Conservation (phyloP, 495 filamentous ascomycete genomes). For the Recurvomyces mirabilis region DNA sequence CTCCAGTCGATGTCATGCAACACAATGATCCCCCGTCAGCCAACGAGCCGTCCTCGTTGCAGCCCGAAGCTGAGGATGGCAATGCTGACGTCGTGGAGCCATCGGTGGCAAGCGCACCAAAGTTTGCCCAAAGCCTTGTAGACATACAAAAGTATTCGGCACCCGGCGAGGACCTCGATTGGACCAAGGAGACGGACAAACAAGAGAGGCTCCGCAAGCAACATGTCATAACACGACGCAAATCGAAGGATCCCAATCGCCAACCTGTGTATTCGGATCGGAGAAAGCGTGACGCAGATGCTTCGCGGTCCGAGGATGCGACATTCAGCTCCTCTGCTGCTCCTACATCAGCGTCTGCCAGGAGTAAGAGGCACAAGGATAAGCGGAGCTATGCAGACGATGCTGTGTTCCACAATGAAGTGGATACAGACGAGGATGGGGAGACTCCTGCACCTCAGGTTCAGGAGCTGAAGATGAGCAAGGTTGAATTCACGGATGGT, state of each 20-base stretch:
- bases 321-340: no score
- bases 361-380: not conserved
- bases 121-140: not conserved
- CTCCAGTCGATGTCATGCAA: no score
- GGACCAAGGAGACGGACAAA: not conserved
- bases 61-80: no score
- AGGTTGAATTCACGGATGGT: not conserved
- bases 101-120: no score
- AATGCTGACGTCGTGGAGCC: no score
- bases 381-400: not conserved
- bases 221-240: not conserved
- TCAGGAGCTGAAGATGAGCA: not conserved
- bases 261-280: no score
- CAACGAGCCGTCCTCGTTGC: no score
- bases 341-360: no score
- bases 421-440: not conserved
- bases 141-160: not conserved
- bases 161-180: conserved; percentile 3
- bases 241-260: not conserved
- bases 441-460: no score
- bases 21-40: no score
- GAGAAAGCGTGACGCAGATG: no score
- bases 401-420: not conserved
- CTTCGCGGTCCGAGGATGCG: no score
- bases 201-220: not conserved